Evolutionary conservation across 73 alveolate genomes (phyloP).

Genomic region (Tetrahymena borealis): DNA sequence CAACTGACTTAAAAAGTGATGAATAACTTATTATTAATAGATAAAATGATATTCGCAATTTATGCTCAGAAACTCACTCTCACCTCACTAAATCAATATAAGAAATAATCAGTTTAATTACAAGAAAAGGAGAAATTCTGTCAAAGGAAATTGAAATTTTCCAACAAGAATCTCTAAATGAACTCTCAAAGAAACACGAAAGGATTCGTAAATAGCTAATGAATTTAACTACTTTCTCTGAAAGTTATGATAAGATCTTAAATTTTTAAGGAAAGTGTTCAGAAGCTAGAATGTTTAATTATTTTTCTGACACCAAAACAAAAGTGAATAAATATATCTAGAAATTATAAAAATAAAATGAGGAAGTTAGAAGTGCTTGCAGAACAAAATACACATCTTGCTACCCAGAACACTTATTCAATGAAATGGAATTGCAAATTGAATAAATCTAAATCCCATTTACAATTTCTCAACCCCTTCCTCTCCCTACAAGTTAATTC

Average conservation of each 20-base stretch:
- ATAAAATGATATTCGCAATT: background rate
- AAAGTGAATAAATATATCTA: background rate
- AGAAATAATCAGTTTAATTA: background rate
- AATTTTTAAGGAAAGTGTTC: background rate
- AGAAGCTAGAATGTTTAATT: background rate
- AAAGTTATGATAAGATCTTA: background rate
- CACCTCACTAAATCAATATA: background rate
- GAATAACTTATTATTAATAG: background rate
- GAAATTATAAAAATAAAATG: background rate
- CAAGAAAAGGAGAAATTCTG: background rate
- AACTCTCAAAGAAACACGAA: background rate
- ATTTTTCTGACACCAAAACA: background rate
- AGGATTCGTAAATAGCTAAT: background rate
- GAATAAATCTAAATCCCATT: background rate
- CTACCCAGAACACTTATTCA: background rate
- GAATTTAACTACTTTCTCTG: background rate
- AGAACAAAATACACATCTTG: background rate
- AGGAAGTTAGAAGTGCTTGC: background rate
- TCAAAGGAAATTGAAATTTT: background rate
- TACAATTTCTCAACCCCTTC: background rate
- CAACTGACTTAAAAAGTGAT: background rate
- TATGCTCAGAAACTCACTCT: background rate
- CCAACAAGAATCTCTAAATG: background rate
- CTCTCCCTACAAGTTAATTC: background rate
- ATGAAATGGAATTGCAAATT: background rate